Percentiles rank a stretch among this genome's conserved stretches.
Conservation (phyloP, 768 basidiomycete species). For the Leccinum uliginosum region DNA sequence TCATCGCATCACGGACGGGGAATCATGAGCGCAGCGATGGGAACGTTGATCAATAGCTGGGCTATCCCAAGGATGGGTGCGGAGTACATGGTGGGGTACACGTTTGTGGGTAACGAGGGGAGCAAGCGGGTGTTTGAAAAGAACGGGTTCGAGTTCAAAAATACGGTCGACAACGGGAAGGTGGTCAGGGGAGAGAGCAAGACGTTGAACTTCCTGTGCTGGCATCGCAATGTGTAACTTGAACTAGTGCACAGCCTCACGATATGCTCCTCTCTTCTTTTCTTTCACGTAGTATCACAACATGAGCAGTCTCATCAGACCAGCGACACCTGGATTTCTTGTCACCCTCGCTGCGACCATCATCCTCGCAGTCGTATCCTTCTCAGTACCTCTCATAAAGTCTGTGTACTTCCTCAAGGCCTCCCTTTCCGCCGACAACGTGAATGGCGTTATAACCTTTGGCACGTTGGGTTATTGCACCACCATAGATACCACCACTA, state of each 20-base stretch:
- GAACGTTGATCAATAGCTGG: conserved; percentile 53
- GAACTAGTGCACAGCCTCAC: conserved; percentile 16
- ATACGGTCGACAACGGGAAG: conserved; percentile 37
- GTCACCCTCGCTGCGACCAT: conserved; percentile 75
- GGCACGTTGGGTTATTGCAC: conserved; percentile 90
- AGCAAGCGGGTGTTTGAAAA: conserved; percentile 67
- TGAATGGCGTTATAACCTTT: conserved; percentile 67
- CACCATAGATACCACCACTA: conserved; percentile 48
- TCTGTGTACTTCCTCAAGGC: conserved; percentile 88
- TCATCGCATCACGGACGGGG: conserved; percentile 61
- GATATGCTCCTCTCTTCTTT: background rate
- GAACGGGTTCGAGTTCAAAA: conserved; percentile 48
- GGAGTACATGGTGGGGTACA: conserved; percentile 39
- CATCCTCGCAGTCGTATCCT: conserved; percentile 81
- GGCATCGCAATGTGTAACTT: conserved; percentile 19
- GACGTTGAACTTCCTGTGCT: conserved; percentile 34
- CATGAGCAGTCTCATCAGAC: conserved; percentile 66
- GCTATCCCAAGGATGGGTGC: conserved; percentile 61
- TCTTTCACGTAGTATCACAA: background rate
- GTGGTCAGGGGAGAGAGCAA: conserved; percentile 36
- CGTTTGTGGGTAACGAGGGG: conserved; percentile 51
- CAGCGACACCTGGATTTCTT: conserved; percentile 87
- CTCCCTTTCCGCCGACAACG: conserved; percentile 41
- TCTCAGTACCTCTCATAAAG: conserved; percentile 88
- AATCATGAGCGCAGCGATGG: conserved; percentile 68